Evolutionary conservation across 176 grass and related monocot species (phyloP), one percentile per base, ranked within the genome.

Genomic region (Musa troglodytarum): DNA sequence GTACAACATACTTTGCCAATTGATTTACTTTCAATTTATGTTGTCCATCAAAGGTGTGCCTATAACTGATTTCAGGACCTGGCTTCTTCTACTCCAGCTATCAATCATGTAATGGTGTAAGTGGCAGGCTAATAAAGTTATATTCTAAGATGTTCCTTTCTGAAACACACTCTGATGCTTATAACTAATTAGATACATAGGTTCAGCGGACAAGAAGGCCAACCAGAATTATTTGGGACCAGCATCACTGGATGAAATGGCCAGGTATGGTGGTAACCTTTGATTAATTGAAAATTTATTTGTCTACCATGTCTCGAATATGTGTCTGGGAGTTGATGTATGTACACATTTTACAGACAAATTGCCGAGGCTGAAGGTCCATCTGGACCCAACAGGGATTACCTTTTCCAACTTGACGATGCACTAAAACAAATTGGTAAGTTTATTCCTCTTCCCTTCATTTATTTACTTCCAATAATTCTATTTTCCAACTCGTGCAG

Each of bases 371-470:
- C 95, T 43, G 65, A 87, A 75, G 90, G 95, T 9, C 95, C 95
- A 52, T 80, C 78, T 66, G 95, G 95, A 91, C 95, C 90, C 63
- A 98, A 98, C 54, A 93, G 64, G 83, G 90, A 93, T 68, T 98
- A 98, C 67, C 8, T 98, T 77, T 93, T 93, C 88, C 89, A 85
- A 66, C 86, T 98, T 1, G 88, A 98, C 76, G 86, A 91, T 23
- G 81, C 84, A 1, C 78, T 98, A 49, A 79, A 85, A 52, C 85
- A 91, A 81, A 80, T 98, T 71, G 94, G 94, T 93, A 73, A 81
- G 72, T 43, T 76, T 52, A 11, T 10, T n/a, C 51, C 3, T 0
- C 69, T 19, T 75, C 1, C 22, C 16, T 73, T 34, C 2, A 12
- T 54, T 50, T 73, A 55, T 9, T 73, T 28, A 11, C 10, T 26